Conservation (phyloP, 768 basidiomycete genomes). For the Termitomyces eurrhizus region DNA sequence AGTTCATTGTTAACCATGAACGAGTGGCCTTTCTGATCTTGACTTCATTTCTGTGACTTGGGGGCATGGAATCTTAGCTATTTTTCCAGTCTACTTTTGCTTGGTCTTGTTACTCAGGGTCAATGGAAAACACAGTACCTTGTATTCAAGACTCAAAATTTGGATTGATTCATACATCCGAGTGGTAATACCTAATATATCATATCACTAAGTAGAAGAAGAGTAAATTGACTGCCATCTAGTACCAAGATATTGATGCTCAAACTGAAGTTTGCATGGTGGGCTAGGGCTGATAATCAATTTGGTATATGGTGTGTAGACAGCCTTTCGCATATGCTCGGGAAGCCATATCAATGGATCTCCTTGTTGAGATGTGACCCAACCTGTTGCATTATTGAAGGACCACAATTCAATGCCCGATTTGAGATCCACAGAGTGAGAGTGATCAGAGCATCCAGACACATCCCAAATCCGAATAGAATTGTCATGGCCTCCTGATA, state of each 20-base stretch:
- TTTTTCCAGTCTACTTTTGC: background rate
- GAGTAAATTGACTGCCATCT: background rate
- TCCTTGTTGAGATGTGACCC: background rate
- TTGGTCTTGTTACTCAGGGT: background rate
- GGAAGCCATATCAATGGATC: background rate
- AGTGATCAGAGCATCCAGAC: background rate
- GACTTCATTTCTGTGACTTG: background rate
- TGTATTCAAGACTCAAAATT: background rate
- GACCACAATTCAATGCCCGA: background rate
- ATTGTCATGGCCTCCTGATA: background rate
- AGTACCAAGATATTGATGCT: background rate
- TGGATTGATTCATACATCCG: background rate
- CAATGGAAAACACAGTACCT: background rate
- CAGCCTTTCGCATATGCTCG: background rate
- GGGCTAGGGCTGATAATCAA: background rate
- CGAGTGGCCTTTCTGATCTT: background rate
- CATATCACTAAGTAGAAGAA: background rate
- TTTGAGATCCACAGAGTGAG: too few relatives aligned
- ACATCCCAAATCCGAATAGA: background rate
- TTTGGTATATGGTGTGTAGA: background rate
- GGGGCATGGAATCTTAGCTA: background rate
- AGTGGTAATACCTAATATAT: background rate
- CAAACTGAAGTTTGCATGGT: background rate
- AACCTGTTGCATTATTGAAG: background rate
- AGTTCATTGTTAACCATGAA: background rate